Evolutionary conservation across 768 basidiomycete genomes (phyloP), one percentile per base, ranked within the genome.

Genomic region (Leccinum uliginosum): DNA sequence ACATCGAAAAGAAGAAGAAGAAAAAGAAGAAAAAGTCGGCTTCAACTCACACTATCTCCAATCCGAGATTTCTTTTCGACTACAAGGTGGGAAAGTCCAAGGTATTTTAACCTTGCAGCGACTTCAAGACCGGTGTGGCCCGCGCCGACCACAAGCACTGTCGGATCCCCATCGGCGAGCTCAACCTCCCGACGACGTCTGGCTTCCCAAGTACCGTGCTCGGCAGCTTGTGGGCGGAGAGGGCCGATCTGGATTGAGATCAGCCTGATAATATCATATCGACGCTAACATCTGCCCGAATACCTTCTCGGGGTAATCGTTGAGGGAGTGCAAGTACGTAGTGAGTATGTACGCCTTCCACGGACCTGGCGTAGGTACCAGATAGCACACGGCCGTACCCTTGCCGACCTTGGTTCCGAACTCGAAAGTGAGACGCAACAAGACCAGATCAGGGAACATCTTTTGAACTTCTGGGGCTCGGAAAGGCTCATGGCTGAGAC

Each of bases 91-190:
- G 74, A 62, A 12, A 91, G 70, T 19, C 79, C 83, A 24, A 89
- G 71, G 43, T 74, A 75, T 62, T 84, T 84, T 54, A 91, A 72
- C n/a, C 86, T 75, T 2, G 86, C 85, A 0, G 87, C 86, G 2
- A 83, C 65, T 40, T 78, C 81, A 27, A 93, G 70, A 1, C 88
- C 90, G 59, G 78, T 80, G 55, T 89, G 89, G 0, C 86, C 86
- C 0, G 78, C 86, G 11, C 86, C 84, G 19, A 87, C 71, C 23
- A 89, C 73, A 27, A 89, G 66, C 10, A 86, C 88, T 2, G 76
- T 76, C 0, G 86, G 85, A 35, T 79, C 76, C 7, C 61, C 65
- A n/a, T 77, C 77, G 30, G 68, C 70, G 60, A 84, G 85, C 29
- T 78, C 76, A 9, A 64, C 53, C 55, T 81, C 77, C 30, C 65